phyloP scores from a whole-genome alignment of 2,329 filamentous ascomycete genomes.

The Aspergillus fijiensis region DNA sequence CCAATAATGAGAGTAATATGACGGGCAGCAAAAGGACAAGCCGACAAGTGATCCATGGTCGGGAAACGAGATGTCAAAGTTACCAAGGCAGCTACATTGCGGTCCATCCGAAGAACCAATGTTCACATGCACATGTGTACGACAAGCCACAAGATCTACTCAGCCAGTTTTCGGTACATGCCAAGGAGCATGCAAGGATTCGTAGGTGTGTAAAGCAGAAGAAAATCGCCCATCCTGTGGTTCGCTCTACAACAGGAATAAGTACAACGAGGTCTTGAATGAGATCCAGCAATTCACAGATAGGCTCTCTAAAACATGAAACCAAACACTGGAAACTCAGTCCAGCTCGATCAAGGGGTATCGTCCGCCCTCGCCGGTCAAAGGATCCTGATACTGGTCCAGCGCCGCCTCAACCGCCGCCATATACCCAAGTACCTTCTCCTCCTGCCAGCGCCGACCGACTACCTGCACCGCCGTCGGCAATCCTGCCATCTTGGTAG shows the following conservation, averaged over 20 bases:
- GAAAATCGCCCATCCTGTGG: neutral
- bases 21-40: neutral
- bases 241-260: neutral
- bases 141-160: neutral
- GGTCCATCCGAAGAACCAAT: neutral
- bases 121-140: neutral
- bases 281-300: neutral
- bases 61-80: neutral
- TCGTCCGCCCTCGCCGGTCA: slow-evolving; percentile 33
- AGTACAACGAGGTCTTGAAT: neutral
- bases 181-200: too few relatives aligned
- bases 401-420: slow-evolving; percentile 73
- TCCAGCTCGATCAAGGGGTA: slow-evolving; percentile 42
- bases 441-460: slow-evolving; percentile 76
- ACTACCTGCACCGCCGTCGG: slow-evolving; percentile 85
- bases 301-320: too few relatives aligned
- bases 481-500: slow-evolving; percentile 77
- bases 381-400: slow-evolving; percentile 45
- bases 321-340: slow-evolving; percentile 16
- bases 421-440: slow-evolving; percentile 84
- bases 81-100: neutral
- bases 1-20: neutral
- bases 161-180: neutral
- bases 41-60: neutral
- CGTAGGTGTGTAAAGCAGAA: neutral